Evolutionary conservation across 2,329 filamentous ascomycete species (phyloP), one percentile per base, ranked within the genome.

Genomic region (Beauveria bassiana): DNA sequence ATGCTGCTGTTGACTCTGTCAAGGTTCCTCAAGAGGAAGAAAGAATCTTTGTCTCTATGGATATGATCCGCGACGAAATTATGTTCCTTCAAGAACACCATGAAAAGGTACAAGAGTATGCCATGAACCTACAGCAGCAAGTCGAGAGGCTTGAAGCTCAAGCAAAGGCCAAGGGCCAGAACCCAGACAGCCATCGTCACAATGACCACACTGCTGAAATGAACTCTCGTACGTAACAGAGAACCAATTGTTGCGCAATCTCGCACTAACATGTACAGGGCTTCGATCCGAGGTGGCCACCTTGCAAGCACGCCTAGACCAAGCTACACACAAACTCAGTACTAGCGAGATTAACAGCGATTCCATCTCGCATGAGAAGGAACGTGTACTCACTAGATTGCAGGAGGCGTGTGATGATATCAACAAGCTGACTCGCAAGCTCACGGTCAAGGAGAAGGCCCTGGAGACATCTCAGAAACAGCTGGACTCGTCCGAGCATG

Each of bases 311-410:
- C 84, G 83, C 18, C 75, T 90, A 1, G 84, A 88, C 63, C 80
- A 86, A 65, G 79, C 83, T 43, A 84, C 86, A 60, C 82, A 82
- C 50, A 87, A 87, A 68, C 76, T 83, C 26, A 84, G 81, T 63
- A 78, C 84, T n/a, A 78, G 81, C 42, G 84, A 88, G 56, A 85
- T 86, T 58, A 81, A 86, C 64, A 85, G 82, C 62, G 83, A 87
- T 64, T 81, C 85, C 3, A 73, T 89, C 47, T 78, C 79, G 3
- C 79, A 82, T 34, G 88, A 90, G 71, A 81, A 86, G 34, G 86
- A 90, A 66, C 83, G 85, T 52, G 81, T 87, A 43, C 77, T 88
- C 54, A 80, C 79, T 57, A 86, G 87, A 67, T 77, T 87, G 6
- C 82, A 83, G 31, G 79, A 85, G 56, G 85, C 85, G 5, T 86